Percentiles rank a stretch among this genome's conserved stretches.
These are phyloP conservation scores for Phascolomyces articulosus DNA, from an alignment of 371 early-diverging fungal genomes.

Conservation along the genomic window DNA sequence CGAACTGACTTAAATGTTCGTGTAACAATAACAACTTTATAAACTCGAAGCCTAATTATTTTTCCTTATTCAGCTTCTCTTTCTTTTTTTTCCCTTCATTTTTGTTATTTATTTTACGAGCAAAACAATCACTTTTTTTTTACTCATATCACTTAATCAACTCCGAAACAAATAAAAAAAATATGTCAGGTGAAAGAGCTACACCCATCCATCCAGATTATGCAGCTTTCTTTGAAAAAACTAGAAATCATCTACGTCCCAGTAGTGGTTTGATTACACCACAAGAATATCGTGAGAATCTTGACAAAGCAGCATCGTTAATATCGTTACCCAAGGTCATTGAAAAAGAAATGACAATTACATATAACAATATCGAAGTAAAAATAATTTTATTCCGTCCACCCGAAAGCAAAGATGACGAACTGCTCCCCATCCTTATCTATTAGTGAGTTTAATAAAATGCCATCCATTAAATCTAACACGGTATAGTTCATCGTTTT, in stretches of 20 bases:
- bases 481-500: no score
- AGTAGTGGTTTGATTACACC: not conserved
- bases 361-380: not conserved
- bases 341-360: conserved; percentile 4
- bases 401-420: conserved; percentile 12
- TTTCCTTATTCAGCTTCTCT: no score
- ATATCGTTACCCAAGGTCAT: conserved; percentile 6
- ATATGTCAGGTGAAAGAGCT: not conserved
- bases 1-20: no score
- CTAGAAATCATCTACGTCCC: not conserved
- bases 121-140: no score
- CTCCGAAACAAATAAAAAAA: no score
- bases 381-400: conserved; percentile 9
- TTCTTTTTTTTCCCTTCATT: no score
- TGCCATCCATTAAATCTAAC: no score
- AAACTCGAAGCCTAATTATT: no score
- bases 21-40: no score
- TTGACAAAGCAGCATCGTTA: not conserved
- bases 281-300: not conserved
- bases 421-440: conserved; percentile 11
- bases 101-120: no score
- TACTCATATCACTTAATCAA: no score
- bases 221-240: not conserved
- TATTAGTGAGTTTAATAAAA: conserved; percentile 13
- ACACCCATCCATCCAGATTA: not conserved